Percentiles rank a stretch among this genome's conserved stretches.
Evolutionary conservation across 495 filamentous ascomycete species (phyloP).

Genomic region (Cudoniella acicularis): DNA sequence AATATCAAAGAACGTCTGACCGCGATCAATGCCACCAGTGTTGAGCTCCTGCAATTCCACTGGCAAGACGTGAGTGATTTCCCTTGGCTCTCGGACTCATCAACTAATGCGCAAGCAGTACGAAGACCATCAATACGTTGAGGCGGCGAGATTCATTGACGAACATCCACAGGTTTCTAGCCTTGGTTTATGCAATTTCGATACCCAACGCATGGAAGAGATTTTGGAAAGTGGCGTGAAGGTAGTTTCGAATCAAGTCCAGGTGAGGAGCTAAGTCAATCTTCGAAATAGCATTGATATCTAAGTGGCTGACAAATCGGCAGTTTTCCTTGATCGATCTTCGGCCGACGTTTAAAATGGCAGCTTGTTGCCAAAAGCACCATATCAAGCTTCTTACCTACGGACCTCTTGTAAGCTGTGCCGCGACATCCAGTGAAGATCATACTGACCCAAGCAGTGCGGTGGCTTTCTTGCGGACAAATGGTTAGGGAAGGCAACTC

Average conservation of each 20-base stretch:
- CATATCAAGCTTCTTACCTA: conserved; percentile 42
- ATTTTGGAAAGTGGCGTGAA: conserved; percentile 33
- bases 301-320: background rate
- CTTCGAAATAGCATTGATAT: background rate
- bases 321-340: conserved; percentile 42
- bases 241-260: conserved; percentile 40
- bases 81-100: background rate
- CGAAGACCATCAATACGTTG: conserved; percentile 35
- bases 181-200: conserved; percentile 44
- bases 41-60: conserved; percentile 44
- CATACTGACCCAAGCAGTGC: conserved; percentile 24
- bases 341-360: conserved; percentile 36
- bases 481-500: conserved; percentile 34
- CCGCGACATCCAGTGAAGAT: background rate
- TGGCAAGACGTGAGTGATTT: conserved; percentile 39
- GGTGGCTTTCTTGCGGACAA: conserved; percentile 39
- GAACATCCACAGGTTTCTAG: conserved; percentile 30
- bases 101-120: conserved; percentile 28
- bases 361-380: conserved; percentile 32
- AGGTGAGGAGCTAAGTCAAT: conserved; percentile 24
- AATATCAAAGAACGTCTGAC: conserved; percentile 37
- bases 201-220: conserved; percentile 33
- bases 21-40: conserved; percentile 28
- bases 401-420: conserved; percentile 33
- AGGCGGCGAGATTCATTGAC: conserved; percentile 30